Evolutionary conservation across 164 flowering plant species (phyloP).

Genomic region (Annona squamosa): DNA sequence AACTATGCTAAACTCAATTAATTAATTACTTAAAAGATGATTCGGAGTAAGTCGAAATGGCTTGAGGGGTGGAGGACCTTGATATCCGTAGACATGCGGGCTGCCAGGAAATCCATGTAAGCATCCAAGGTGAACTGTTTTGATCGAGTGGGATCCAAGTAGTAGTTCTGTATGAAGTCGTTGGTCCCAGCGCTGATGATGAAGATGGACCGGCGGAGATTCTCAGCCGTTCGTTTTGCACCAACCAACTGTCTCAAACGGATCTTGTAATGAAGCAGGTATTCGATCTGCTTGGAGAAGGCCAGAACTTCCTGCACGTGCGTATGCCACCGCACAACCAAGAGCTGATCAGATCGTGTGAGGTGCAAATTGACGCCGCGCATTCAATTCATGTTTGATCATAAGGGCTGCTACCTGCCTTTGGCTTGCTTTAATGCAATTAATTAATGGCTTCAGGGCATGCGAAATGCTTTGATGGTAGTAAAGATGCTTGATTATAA

Average conservation of each 20-base stretch:
- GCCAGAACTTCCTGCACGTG: conserved; percentile 42
- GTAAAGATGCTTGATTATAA: too few species aligned
- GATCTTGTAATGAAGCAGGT: conserved; percentile 48
- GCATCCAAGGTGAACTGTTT: conserved; percentile 34
- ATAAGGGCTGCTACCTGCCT: too few species aligned
- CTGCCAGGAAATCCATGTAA: conserved; percentile 37
- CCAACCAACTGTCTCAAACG: conserved; percentile 34
- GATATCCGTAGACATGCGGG: conserved; percentile 28
- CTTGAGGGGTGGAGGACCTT: conserved; percentile 25
- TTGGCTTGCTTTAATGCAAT: too few species aligned
- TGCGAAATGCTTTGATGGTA: too few species aligned
- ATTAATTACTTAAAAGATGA: background rate
- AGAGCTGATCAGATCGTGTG: too few species aligned
- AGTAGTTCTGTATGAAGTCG: conserved; percentile 68
- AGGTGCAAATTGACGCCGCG: too few species aligned
- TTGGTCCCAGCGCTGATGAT: conserved; percentile 62
- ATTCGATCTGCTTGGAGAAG: conserved; percentile 42
- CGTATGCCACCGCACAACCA: too few species aligned
- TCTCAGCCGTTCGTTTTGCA: conserved; percentile 23
- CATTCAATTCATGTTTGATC: too few species aligned
- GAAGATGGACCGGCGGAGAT: conserved; percentile 27
- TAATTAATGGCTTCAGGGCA: too few species aligned
- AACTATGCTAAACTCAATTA: too few species aligned
- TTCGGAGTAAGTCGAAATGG: background rate
- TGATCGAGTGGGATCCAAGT: conserved; percentile 34